Evolutionary conservation across 2,329 filamentous ascomycete species (phyloP).

Genomic region (Colletotrichum higginsianum): DNA sequence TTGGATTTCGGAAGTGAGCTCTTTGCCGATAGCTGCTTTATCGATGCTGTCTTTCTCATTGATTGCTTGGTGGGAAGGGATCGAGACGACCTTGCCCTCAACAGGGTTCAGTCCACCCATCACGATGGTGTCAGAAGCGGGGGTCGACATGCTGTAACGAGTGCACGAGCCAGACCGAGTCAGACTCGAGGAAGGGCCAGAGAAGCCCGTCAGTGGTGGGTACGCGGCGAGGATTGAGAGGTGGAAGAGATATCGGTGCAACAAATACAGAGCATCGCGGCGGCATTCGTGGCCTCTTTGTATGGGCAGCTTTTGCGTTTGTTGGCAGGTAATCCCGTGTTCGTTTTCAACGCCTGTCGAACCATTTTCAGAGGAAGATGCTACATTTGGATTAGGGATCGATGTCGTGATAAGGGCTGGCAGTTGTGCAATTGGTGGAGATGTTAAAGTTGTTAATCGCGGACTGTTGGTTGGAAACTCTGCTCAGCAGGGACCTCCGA

Average conservation of each 20-base stretch:
- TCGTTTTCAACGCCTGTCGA: background rate
- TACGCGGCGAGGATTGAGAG: background rate
- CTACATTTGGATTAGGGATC: background rate
- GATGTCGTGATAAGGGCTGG: conserved; percentile 22
- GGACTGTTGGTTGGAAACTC: background rate
- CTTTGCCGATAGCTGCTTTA: conserved; percentile 34
- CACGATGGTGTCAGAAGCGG: conserved; percentile 45
- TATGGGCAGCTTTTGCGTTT: background rate
- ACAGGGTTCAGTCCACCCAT: conserved; percentile 47
- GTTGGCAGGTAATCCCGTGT: background rate
- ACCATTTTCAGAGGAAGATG: no score
- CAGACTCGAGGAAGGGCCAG: background rate
- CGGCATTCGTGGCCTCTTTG: conserved; percentile 4
- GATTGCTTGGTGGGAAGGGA: conserved; percentile 49
- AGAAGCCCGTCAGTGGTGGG: background rate
- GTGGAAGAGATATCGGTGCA: background rate
- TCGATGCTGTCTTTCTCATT: conserved; percentile 49
- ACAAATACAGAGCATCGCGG: background rate
- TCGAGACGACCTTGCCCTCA: conserved; percentile 49
- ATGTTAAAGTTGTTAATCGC: background rate
- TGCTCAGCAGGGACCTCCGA: background rate
- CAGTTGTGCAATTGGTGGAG: conserved; percentile 21
- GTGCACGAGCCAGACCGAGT: background rate
- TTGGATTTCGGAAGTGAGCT: conserved; percentile 46
- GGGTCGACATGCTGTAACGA: background rate